Evolutionary conservation across 1,284 basidiomycete genomes (phyloP), one percentile per base, ranked within the genome.

Genomic region (Sporisorium graminicola): DNA sequence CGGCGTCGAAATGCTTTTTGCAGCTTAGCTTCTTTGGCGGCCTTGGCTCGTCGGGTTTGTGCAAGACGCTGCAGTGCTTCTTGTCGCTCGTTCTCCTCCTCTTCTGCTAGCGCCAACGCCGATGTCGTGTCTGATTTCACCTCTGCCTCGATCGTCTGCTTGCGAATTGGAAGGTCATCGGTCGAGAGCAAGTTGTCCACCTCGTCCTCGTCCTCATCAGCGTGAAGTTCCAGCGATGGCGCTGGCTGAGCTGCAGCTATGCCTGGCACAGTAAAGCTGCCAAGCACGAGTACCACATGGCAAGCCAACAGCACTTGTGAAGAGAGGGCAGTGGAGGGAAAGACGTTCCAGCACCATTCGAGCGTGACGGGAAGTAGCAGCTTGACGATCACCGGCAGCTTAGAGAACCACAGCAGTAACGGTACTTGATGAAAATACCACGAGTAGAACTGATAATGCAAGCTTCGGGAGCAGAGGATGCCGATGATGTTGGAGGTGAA

Each of bases 391-490:
- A 60, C 7, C 16, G 71, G 78, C 10, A 77, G 58, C 51, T 63
- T 61, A 6, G 71, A 55, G 26, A 90, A 90, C 90, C 91, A 95
- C 6, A 90, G 87, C 27, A 99, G 87, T 80, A 96, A 91, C 0
- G 95, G 94, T n/a, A 97, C 86, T 79, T 96, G 94, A 74, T 94
- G 92, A 13, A 93, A 94, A 86, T 98, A 98, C 97, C 96, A 99
- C 5, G 93, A 92, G 86, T 98, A 98, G 87, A 99, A 99, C 81
- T 99, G 96, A 86, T 98, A 99, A 86, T 99, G 96, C 59, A 99
- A 87, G 16, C 95, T 97, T n/a, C 97, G 90, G 16, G 97, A 93
- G 85, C 93, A 98, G 5, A 93, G 79, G 35, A 99, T 92, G 24
- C 96, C 96, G 69, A 98, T 91, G 55, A 99, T 86, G 83, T 98